Evolutionary conservation across 306 rosid species (phyloP).

Genomic region (Datisca glomerata): DNA sequence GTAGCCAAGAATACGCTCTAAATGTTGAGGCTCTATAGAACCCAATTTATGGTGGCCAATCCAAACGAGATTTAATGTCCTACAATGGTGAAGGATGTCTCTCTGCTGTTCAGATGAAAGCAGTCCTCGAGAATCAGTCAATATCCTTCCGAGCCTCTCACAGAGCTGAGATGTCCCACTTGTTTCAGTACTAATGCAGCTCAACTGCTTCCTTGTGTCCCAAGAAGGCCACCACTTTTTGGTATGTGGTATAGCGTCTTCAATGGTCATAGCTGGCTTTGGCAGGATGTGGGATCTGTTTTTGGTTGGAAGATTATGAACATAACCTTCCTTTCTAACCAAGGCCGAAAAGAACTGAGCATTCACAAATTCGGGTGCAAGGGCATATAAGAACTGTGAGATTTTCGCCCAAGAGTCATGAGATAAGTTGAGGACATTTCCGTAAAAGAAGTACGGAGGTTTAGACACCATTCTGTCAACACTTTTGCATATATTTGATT

Average conservation of each 20-base stretch:
- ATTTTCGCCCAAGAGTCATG: slow-evolving; percentile 61
- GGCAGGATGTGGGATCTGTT: slow-evolving; percentile 56
- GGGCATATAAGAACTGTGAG: slow-evolving; percentile 55
- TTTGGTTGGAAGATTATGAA: slow-evolving; percentile 81
- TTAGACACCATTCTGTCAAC: slow-evolving; percentile 31
- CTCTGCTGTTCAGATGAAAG: slow-evolving; percentile 45
- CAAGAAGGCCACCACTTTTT: slow-evolving; percentile 92
- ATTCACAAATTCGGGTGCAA: slow-evolving; percentile 71
- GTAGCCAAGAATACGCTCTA: slow-evolving; percentile 70
- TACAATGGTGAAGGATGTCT: slow-evolving; percentile 51
- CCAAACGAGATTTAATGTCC: slow-evolving; percentile 64
- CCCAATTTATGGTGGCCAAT: slow-evolving; percentile 42
- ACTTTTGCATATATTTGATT: slow-evolving; percentile 27
- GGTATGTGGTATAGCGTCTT: slow-evolving; percentile 51
- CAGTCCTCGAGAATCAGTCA: slow-evolving; percentile 37
- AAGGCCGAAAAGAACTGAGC: slow-evolving; percentile 56
- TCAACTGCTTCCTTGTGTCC: slow-evolving; percentile 73
- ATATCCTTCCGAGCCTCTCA: slow-evolving; percentile 38
- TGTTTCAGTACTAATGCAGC: slow-evolving; percentile 47
- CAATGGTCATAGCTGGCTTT: slow-evolving; percentile 53
- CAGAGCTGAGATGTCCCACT: slow-evolving; percentile 43
- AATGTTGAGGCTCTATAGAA: slow-evolving; percentile 48
- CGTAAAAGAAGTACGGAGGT: slow-evolving; percentile 78
- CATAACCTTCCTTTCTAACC: slow-evolving; percentile 70
- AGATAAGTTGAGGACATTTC: slow-evolving; percentile 37